Conservation (phyloP, 1,284 basidiomycete species). For the Sporisorium exsertum region DNA sequence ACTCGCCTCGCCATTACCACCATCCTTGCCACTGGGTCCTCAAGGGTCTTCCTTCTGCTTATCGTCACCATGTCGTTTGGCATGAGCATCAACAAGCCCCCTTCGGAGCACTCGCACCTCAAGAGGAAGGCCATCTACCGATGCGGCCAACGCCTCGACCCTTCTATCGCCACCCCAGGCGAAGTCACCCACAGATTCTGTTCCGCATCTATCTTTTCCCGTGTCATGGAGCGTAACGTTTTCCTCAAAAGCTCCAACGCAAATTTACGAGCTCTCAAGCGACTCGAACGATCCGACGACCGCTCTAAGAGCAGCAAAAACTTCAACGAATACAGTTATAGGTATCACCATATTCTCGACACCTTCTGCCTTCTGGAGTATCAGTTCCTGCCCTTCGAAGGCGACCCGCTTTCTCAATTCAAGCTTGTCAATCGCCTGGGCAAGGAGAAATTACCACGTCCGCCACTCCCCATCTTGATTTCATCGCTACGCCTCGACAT, state of each 20-base stretch:
- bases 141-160: slow-evolving; percentile 24
- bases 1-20: not conserved
- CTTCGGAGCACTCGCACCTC: not conserved
- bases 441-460: slow-evolving; percentile 30
- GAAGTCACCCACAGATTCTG: slow-evolving; percentile 31
- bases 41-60: not conserved
- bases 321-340: not conserved
- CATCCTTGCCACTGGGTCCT: not conserved
- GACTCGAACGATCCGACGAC: slow-evolving; percentile 3
- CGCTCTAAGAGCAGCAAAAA: slow-evolving; percentile 6
- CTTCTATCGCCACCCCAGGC: slow-evolving; percentile 12
- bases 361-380: slow-evolving; percentile 38
- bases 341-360: slow-evolving; percentile 10
- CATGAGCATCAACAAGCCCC: not conserved
- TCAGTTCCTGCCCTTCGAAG: slow-evolving; percentile 17
- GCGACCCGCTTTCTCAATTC: slow-evolving; percentile 25
- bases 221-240: slow-evolving; percentile 13
- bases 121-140: slow-evolving; percentile 9
- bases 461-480: slow-evolving; percentile 18
- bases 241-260: slow-evolving; percentile 16
- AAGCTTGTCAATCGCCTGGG: slow-evolving; percentile 26
- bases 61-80: not conserved
- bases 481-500: slow-evolving; percentile 28
- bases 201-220: slow-evolving; percentile 13
- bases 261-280: slow-evolving; percentile 11